Evolutionary conservation across 192 early-diverging fungal species (phyloP).

Genomic region (Martensiomyces pterosporus): DNA sequence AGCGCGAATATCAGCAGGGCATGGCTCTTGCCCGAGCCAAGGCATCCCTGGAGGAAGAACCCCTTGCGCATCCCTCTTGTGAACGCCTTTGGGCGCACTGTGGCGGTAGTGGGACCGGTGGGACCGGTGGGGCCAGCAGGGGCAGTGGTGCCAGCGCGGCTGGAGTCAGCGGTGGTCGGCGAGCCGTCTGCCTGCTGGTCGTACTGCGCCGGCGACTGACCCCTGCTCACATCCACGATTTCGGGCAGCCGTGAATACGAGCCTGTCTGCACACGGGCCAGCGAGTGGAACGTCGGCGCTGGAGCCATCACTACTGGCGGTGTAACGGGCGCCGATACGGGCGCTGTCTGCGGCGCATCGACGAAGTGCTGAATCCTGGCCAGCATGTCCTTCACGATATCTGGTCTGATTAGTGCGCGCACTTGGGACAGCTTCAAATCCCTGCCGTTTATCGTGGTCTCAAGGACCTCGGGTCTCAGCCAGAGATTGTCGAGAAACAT

Average conservation of each 20-base stretch:
- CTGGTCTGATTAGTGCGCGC: not conserved
- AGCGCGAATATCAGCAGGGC: not conserved
- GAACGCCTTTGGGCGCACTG: not conserved
- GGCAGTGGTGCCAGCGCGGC: not conserved
- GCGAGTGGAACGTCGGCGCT: not conserved
- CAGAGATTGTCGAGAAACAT: not conserved
- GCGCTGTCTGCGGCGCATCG: not conserved
- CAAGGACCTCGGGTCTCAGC: not conserved
- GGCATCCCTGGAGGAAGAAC: not conserved
- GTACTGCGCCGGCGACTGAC: not conserved
- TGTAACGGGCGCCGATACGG: not conserved
- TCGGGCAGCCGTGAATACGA: not conserved
- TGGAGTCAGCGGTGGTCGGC: too few species aligned
- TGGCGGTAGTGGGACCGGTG: not conserved
- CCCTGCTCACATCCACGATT: not conserved
- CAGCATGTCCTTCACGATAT: not conserved
- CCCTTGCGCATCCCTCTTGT: not conserved
- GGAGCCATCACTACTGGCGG: too few species aligned
- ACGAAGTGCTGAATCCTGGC: not conserved
- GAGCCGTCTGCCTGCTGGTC: not conserved
- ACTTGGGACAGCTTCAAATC: not conserved
- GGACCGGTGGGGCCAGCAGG: not conserved
- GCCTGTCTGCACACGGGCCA: too few species aligned
- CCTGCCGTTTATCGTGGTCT: not conserved
- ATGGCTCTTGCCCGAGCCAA: not conserved